Conservation (phyloP, 148 eudicot genomes). For the Pouteria glomerata region DNA sequence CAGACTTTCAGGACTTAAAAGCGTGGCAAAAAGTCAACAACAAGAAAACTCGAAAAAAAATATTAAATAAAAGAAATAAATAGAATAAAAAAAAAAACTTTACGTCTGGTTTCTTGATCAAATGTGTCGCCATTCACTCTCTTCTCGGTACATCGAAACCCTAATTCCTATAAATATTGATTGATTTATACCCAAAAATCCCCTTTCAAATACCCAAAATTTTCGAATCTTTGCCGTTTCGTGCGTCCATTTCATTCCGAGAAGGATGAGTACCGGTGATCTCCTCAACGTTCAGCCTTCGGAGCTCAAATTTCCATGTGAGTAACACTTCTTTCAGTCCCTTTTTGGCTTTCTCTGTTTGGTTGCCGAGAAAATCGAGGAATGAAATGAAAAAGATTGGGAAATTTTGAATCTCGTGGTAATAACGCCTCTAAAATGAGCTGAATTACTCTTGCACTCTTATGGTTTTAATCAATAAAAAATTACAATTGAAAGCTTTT, state of each 20-base stretch:
- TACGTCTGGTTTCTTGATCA: too few species aligned
- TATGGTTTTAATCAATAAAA: too few species aligned
- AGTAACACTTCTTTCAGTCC: constrained; percentile 16
- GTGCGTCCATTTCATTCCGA: background rate
- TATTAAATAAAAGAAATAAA: too few species aligned
- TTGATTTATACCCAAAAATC: background rate
- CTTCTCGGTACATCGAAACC: background rate
- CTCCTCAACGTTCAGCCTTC: constrained; percentile 54
- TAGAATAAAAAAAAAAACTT: too few species aligned
- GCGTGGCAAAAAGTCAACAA: too few species aligned
- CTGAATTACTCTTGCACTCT: background rate
- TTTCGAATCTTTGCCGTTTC: background rate
- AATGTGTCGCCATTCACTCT: background rate
- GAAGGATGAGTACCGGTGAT: constrained; percentile 62
- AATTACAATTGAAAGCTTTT: background rate
- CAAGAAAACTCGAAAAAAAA: too few species aligned
- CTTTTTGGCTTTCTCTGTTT: constrained; percentile 2
- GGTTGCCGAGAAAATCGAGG: background rate
- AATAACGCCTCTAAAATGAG: background rate
- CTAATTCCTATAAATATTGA: background rate
- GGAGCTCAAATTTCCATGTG: constrained; percentile 69
- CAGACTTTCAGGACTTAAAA: too few species aligned
- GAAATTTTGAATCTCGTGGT: background rate
- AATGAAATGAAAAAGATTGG: background rate
- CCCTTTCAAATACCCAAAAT: background rate